phyloP scores from a whole-genome alignment of 345 rosid species.

The Angophora floribunda region DNA sequence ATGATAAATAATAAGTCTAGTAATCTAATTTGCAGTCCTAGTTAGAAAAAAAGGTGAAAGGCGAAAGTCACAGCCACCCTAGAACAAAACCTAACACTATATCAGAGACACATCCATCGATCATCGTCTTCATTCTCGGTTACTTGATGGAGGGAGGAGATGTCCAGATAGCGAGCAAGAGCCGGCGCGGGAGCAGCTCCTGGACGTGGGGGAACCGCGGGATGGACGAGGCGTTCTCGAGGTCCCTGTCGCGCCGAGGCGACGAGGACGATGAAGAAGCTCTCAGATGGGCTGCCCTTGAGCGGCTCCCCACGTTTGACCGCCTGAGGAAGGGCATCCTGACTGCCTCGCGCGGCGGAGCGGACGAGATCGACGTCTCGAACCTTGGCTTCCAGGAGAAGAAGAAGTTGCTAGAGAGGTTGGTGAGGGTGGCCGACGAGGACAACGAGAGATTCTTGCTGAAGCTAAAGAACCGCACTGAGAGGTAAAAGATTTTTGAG shows the following conservation, averaged over 20 bases:
- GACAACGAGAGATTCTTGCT: conserved; percentile 33
- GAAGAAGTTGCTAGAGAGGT: conserved; percentile 16
- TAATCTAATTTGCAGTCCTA: too few relatives aligned
- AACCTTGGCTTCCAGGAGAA: conserved; percentile 29
- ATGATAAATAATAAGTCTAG: too few relatives aligned
- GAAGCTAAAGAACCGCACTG: conserved; percentile 6
- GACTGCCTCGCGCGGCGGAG: background rate
- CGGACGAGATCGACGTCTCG: conserved; percentile 16
- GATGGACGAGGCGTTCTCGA: conserved; percentile 14
- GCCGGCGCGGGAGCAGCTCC: conserved; percentile 5
- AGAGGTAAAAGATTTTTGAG: background rate
- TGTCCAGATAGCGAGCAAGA: conserved; percentile 2
- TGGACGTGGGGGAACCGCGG: conserved; percentile 6
- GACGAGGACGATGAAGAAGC: conserved; percentile 49
- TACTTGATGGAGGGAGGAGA: conserved; percentile 4
- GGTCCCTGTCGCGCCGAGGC: conserved; percentile 12
- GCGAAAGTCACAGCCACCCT: too few relatives aligned
- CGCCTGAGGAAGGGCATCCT: conserved; percentile 36
- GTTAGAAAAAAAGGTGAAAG: too few relatives aligned
- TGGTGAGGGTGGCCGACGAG: conserved; percentile 25
- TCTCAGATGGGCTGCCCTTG: conserved; percentile 50
- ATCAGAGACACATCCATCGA: background rate
- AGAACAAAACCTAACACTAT: too few relatives aligned
- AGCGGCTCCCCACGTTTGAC: conserved; percentile 36
- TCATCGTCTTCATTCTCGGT: background rate